Evolutionary conservation across 2,329 filamentous ascomycete genomes (phyloP), one percentile per base, ranked within the genome.

Genomic region (Bipolaris cookei): DNA sequence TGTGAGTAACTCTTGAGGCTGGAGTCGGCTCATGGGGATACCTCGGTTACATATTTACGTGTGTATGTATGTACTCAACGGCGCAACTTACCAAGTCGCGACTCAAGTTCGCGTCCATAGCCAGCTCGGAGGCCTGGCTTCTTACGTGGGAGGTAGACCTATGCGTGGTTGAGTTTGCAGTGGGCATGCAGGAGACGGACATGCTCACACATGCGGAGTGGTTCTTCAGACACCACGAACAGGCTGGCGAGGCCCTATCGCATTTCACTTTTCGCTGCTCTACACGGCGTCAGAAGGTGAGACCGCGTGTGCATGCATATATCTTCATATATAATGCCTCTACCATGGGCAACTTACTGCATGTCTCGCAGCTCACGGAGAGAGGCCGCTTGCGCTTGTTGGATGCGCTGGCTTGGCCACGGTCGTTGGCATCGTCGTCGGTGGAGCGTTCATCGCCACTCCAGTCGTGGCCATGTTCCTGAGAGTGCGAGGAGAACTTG

Each of bases 181-280:
- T 5, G 35, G n/a, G 16, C 16, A 30, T 5, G 32, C 35, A 55
- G 44, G 43, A 37, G 49, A 56, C 20, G 42, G 34, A 43, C 41
- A 37, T 13, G 62, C 68, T 59, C 59, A 72, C 85, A 71, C 88
- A 90, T 39, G 81, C 66, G 62, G 88, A 85, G 56, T 83, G 83
- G 73, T 90, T 89, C 48, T 88, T 84, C 47, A 85, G 77, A 72
- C 88, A 91, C 88, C 88, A 90, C 20, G 87, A 87, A 41, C 88
- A 90, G n/a, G 86, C 85, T 1, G 90, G 90, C 67, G 91, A 88
- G 4, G 87, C 88, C 34, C 90, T 85, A 76, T 93, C 90, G 76
- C 75, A 78, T 77, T 78, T 77, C 50, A 91, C 90, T 82, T 93
- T 94, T 79, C 90, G 82, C 75, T 90, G 87, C 77, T 93, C 49